Conservation (phyloP, 768 basidiomycete species). For the Lactarius deliciosus region DNA sequence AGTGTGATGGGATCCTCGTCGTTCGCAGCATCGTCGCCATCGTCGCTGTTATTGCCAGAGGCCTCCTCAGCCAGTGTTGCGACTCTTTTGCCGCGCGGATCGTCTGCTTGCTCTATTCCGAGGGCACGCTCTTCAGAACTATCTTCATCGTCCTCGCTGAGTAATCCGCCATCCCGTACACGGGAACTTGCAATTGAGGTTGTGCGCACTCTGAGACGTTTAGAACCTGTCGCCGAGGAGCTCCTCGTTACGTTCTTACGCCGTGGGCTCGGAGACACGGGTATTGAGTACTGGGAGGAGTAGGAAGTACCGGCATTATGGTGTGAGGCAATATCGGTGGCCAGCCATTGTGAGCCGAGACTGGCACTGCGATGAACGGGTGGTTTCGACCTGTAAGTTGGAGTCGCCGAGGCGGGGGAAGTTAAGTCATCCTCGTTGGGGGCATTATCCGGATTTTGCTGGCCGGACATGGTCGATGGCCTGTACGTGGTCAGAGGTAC, state of each 20-base stretch:
- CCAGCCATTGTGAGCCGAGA: slow-evolving; percentile 59
- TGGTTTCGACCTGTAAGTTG: slow-evolving; percentile 17
- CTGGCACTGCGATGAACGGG: slow-evolving; percentile 47
- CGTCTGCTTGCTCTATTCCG: slow-evolving; percentile 40
- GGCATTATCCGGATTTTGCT: slow-evolving; percentile 5
- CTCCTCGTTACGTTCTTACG: slow-evolving; percentile 47
- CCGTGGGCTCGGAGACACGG: slow-evolving; percentile 48
- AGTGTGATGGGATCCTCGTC: slow-evolving; percentile 90
- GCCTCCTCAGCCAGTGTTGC: slow-evolving; percentile 34
- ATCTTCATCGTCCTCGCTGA: slow-evolving; percentile 29
- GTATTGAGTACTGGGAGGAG: slow-evolving; percentile 44
- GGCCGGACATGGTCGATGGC: slow-evolving; percentile 16
- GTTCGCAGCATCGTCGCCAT: slow-evolving; percentile 39
- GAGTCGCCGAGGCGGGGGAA: slow-evolving; percentile 31
- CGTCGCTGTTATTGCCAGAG: slow-evolving; percentile 44
- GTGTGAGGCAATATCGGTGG: slow-evolving; percentile 57
- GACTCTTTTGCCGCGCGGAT: slow-evolving; percentile 39
- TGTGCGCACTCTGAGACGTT: slow-evolving; percentile 47
- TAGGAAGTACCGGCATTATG: slow-evolving; percentile 72
- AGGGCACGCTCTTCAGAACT: slow-evolving; percentile 40
- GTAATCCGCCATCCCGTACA: slow-evolving; percentile 40
- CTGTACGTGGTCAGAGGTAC: not conserved
- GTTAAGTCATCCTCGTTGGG: slow-evolving; percentile 6
- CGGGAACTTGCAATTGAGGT: slow-evolving; percentile 62
- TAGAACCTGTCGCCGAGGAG: slow-evolving; percentile 51